Percentiles rank a stretch among this genome's conserved stretches.
These are phyloP conservation scores for Saccharomyces hybrid DNA, from an alignment of 1,139 yeast species.

Conservation along the genomic window DNA sequence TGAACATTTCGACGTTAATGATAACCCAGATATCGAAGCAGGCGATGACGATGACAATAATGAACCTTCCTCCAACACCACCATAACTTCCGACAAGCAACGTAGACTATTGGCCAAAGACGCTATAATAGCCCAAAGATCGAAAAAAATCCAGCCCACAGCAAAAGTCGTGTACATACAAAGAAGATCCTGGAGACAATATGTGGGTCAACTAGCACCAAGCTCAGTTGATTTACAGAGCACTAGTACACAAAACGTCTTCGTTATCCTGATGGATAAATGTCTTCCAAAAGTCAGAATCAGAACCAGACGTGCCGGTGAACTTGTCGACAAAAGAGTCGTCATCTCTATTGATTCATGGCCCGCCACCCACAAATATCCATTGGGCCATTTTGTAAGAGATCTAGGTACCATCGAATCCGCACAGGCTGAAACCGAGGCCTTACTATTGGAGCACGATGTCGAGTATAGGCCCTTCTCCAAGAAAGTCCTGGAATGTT, in stretches of 20 bases:
- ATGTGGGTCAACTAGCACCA: slow-evolving; percentile 90
- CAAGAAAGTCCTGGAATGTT: slow-evolving; percentile 81
- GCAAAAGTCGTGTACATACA: slow-evolving; percentile 84
- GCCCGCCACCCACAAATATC: slow-evolving; percentile 77
- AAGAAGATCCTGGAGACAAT: slow-evolving; percentile 91
- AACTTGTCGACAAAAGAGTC: slow-evolving; percentile 76
- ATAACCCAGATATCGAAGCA: slow-evolving; percentile 49
- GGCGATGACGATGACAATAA: slow-evolving; percentile 34
- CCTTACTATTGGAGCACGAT: slow-evolving; percentile 85
- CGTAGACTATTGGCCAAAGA: slow-evolving; percentile 68
- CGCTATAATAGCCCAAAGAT: slow-evolving; percentile 55
- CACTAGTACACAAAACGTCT: slow-evolving; percentile 62
- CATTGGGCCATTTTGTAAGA: slow-evolving; percentile 92
- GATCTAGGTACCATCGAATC: slow-evolving; percentile 85
- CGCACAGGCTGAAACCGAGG: slow-evolving; percentile 94
- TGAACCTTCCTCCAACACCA: slow-evolving; percentile 5
- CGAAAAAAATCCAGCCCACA: slow-evolving; percentile 66
- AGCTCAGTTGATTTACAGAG: slow-evolving; percentile 53
- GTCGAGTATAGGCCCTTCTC: slow-evolving; percentile 96
- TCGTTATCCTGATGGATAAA: slow-evolving; percentile 83
- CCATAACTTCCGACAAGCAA: slow-evolving; percentile 63
- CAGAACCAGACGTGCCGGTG: slow-evolving; percentile 77
- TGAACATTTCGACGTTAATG: slow-evolving; percentile 52
- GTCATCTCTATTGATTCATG: slow-evolving; percentile 90
- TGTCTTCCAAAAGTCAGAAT: slow-evolving; percentile 83